Evolutionary conservation across 2,329 filamentous ascomycete species (phyloP), one percentile per base, ranked within the genome.

Genomic region (Alternaria sp.): DNA sequence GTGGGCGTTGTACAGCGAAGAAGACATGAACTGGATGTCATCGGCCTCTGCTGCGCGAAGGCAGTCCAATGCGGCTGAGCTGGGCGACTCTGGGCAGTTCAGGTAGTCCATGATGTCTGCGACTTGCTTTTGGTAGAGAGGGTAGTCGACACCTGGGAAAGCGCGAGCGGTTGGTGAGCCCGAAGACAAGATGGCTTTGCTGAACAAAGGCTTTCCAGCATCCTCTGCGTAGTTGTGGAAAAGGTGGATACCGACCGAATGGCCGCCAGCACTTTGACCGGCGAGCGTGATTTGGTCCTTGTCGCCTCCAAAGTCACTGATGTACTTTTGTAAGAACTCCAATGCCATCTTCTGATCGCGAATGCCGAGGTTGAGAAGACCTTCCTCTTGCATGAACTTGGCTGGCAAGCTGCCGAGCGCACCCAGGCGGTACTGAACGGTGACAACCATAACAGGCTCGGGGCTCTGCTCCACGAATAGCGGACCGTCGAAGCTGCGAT

Each of bases 251-350:
- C 75, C 78, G 6, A 79, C 77, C 0, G 77, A 73, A 56, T 80
- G 78, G 4, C 69, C 78, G 36, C 81, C 81, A 19, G 81, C 80
- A 45, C 77, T 79, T 45, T 81, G 79, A 2, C 82, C 81, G 54
- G 76, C 81, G 6, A 83, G 70, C 1, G 77, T 82, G 54, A 84
- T 78, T 5, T 75, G 67, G 23, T 75, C 63, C 8, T 78, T 71
- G 65, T 83, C 80, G 13, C 81, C 82, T 5, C 72, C 82, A 77
- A 74, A 77, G 45, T 63, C 59, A 62, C 56, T 51, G 21, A 82
- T 77, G 55, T 83, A 82, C 45, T 80, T 74, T 11, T 78, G 73
- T 19, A 82, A 59, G 67, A 82, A 83, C 61, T 81, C 77, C 15
- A 80, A 67, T 40, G 70, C 63, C 67, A 73, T 66, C 26, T 60